Evolutionary conservation across 108 stramenopile species (phyloP).

Genomic region (Nitzschia sp.): DNA sequence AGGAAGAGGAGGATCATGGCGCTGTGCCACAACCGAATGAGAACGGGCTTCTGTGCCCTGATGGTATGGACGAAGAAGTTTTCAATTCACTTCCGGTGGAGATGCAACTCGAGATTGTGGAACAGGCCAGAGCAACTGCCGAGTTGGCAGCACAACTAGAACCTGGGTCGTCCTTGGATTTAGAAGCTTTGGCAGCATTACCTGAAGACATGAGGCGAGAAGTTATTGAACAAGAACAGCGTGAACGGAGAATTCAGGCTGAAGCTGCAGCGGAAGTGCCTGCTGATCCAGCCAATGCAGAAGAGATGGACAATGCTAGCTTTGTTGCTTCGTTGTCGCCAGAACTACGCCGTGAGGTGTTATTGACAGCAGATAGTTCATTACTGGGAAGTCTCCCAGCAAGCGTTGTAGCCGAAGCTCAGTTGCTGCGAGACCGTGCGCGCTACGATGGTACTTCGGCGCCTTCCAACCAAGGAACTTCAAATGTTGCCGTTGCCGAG

Average conservation of each 20-base stretch:
- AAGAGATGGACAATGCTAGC: conserved; percentile 90
- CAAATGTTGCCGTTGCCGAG: conserved; percentile 1
- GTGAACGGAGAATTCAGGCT: conserved; percentile 65
- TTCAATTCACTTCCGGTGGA: conserved; percentile 86
- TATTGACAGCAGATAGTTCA: conserved; percentile 83
- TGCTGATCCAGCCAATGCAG: conserved; percentile 88
- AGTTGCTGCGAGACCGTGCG: conserved; percentile 83
- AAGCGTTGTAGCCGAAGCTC: conserved; percentile 85
- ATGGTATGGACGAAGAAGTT: conserved; percentile 88
- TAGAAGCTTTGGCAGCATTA: conserved; percentile 90
- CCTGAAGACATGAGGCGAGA: conserved; percentile 93
- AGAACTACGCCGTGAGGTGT: conserved; percentile 88
- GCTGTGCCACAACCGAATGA: conserved; percentile 19
- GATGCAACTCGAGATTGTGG: conserved; percentile 90
- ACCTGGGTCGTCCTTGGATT: conserved; percentile 84
- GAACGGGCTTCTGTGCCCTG: conserved; percentile 75
- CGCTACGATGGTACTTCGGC: conserved; percentile 27
- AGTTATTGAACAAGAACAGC: conserved; percentile 89
- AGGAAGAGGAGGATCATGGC: conserved; percentile 3
- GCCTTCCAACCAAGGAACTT: conserved; percentile 7
- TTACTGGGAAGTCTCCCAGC: conserved; percentile 80
- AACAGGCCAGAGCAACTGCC: conserved; percentile 55
- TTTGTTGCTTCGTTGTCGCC: conserved; percentile 89
- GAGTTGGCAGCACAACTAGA: conserved; percentile 70
- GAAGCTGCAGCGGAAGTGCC: conserved; percentile 38